phyloP scores from a whole-genome alignment of 2,329 filamentous ascomycete species.

The Calonectria pseudoturangicola region DNA sequence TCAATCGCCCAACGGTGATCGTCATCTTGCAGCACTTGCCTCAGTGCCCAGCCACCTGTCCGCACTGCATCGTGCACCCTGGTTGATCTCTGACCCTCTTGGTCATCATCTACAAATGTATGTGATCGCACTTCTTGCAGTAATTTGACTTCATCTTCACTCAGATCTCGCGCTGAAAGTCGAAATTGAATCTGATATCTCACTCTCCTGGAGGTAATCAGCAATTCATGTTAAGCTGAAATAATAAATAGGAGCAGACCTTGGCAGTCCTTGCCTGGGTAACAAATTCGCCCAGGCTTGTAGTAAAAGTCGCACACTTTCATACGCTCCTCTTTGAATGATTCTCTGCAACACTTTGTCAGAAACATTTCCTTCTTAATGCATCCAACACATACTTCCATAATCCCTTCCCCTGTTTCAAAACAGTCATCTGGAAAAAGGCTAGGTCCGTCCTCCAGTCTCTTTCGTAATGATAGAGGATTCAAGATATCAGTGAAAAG shows the following conservation, averaged over 20 bases:
- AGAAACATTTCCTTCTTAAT: accelerated
- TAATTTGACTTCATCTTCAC: background rate
- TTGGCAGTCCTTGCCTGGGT: slow-evolving; percentile 30
- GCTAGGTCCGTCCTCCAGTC: accelerated
- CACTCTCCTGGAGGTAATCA: background rate
- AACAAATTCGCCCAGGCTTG: slow-evolving; percentile 42
- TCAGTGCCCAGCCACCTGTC: background rate
- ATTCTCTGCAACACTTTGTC: background rate
- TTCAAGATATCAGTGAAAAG: accelerated
- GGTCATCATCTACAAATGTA: background rate
- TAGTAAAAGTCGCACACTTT: background rate
- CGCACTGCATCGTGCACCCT: slow-evolving; percentile 20
- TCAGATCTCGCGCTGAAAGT: background rate
- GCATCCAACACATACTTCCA: background rate
- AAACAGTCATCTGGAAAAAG: slow-evolving; percentile 33
- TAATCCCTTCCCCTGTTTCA: accelerated
- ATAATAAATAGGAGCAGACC: slow-evolving; percentile 17
- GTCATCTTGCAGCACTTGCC: background rate
- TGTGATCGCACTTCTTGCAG: background rate
- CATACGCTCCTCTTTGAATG: accelerated
- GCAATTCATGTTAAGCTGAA: accelerated
- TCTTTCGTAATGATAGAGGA: accelerated
- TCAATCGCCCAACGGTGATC: slow-evolving; percentile 32
- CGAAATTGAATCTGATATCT: accelerated
- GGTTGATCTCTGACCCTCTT: accelerated